Conservation (phyloP, 2,329 filamentous ascomycete genomes). For the Colletotrichum sp. region DNA sequence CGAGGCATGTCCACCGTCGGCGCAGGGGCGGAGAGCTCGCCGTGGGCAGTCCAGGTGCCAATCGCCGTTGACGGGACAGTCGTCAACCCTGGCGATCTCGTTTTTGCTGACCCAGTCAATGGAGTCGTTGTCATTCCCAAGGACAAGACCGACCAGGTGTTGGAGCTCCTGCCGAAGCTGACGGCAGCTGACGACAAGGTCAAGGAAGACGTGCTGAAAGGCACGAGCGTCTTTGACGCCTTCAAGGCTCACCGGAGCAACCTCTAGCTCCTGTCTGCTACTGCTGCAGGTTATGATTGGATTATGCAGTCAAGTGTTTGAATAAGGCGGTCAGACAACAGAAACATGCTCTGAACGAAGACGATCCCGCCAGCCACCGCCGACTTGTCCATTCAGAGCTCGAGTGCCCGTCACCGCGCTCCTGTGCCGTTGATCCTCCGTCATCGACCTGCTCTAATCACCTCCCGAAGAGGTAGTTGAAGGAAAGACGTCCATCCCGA, state of each 20-base stretch:
- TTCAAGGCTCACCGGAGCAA: slow-evolving; percentile 62
- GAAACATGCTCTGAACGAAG: slow-evolving; percentile 23
- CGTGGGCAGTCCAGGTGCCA: slow-evolving; percentile 57
- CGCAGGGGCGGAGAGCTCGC: slow-evolving; percentile 58
- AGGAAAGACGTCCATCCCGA: background rate
- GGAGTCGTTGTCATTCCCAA: slow-evolving; percentile 73
- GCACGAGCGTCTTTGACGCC: slow-evolving; percentile 68
- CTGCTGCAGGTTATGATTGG: background rate
- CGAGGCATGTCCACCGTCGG: slow-evolving; percentile 63
- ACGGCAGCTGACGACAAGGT: slow-evolving; percentile 62
- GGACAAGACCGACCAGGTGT: slow-evolving; percentile 61
- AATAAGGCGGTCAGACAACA: slow-evolving; percentile 20
- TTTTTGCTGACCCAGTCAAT: slow-evolving; percentile 73
- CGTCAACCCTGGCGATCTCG: slow-evolving; percentile 64
- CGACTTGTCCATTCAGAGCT: background rate
- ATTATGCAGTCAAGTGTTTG: background rate
- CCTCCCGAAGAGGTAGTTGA: background rate
- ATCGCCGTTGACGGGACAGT: slow-evolving; percentile 47
- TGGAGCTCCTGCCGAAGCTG: slow-evolving; percentile 62
- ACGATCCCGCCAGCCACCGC: background rate
- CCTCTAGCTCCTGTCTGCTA: slow-evolving; percentile 22
- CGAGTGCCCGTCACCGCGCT: background rate
- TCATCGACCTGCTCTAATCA: background rate
- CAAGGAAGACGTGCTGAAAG: slow-evolving; percentile 68
- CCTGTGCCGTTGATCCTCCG: background rate